A percentile compares a stretch with the other conserved stretches of the same genome.
phyloP scores from a whole-genome alignment of 1,284 basidiomycete genomes.

The Malassezia arunalokei region DNA sequence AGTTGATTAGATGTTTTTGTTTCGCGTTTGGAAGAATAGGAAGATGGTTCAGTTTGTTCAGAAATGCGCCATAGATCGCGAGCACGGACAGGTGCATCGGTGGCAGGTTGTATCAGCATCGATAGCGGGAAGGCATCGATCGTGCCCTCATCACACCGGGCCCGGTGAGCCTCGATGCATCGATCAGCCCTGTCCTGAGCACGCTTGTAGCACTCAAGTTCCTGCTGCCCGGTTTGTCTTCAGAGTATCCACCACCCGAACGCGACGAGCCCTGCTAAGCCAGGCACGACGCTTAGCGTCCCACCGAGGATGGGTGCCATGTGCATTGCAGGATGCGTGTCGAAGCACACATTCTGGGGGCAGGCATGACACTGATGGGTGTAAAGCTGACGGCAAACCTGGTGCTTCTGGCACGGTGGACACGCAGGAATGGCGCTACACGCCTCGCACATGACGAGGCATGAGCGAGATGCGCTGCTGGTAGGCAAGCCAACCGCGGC shows the following conservation, averaged over 20 bases:
- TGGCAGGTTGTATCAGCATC: neutral
- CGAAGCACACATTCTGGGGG: conserved; percentile 9
- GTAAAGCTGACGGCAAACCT: conserved; percentile 12
- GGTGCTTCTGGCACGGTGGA: neutral
- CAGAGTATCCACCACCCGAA: neutral
- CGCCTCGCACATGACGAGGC: neutral
- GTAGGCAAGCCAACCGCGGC: neutral
- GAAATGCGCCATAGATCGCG: conserved; percentile 10
- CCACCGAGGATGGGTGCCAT: neutral
- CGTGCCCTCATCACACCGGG: neutral
- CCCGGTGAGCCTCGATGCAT: neutral
- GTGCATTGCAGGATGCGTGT: neutral
- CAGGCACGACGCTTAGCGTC: neutral
- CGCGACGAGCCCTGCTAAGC: neutral
- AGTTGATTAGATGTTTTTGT: neutral
- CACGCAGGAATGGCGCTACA: conserved; percentile 8
- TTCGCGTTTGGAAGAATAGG: neutral
- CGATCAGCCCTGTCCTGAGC: neutral
- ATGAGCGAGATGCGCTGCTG: neutral
- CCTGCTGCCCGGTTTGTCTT: neutral
- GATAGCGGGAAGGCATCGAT: neutral
- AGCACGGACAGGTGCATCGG: neutral
- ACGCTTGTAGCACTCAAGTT: neutral
- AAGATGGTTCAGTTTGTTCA: neutral
- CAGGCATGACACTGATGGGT: conserved; percentile 8